Evolutionary conservation across 2,329 filamentous ascomycete species (phyloP), one percentile per base, ranked within the genome.

Genomic region (Dendryphion nanum): DNA sequence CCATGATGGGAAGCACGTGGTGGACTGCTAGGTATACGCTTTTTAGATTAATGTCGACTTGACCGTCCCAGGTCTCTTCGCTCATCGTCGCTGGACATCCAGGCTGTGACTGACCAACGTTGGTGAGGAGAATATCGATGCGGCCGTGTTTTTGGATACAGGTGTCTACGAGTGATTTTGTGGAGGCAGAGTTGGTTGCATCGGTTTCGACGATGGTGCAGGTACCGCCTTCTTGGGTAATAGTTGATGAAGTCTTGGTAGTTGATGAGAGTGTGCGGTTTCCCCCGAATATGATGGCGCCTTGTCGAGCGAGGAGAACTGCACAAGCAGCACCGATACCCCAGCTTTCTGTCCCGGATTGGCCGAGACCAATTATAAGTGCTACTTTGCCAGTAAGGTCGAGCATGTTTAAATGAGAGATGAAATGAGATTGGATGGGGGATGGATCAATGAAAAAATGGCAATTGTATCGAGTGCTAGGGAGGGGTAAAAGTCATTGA

Each of bases 321-420:
- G 44, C 41, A 10, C 29, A 35, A 26, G 44, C 44, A 6, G 40
- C 41, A 13, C 44, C 44, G 5, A 40, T 46, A 12, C 44, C 44
- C 44, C 44, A 44, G 4, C 13, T 8, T n/a, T 30, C 16, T 10
- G 10, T 30, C 13, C 37, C 40, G 4, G 24, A 36, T 17, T 46
- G 44, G 13, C 44, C 44, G 5, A 43, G 30, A 12, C 44, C 44
- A 8, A 37, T 38, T 19, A 46, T 18, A 8, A 42, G 30, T 8
- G 36, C 40, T 18, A 42, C 28, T 39, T 42, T 42, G 14, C 32
- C 35, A 18, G 30, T 34, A 3, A 42, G 35, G 17, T 39, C 20
- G 20, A 31, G 32, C 37, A 26, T 26, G 23, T 10, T n/a, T n/a
- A n/a, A n/a, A n/a, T n/a, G n/a, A n/a, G n/a, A n/a, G n/a, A n/a